Percentiles rank a stretch among this genome's conserved stretches.
phyloP scores from a whole-genome alignment of 2,329 filamentous ascomycete species.

The Fusarium falciforme region DNA sequence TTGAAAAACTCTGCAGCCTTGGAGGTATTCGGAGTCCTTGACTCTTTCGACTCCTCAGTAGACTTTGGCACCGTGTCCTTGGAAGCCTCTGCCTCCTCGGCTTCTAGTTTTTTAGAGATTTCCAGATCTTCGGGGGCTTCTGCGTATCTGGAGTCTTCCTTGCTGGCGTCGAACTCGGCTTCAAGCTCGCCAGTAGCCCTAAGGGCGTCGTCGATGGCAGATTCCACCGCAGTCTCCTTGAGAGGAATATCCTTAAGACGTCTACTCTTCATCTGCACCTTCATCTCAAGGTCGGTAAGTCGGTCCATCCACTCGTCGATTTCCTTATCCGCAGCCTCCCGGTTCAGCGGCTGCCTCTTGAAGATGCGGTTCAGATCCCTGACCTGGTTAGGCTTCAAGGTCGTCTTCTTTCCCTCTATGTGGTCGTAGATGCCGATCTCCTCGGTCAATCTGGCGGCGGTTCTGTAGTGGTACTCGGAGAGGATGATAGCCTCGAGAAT shows the following conservation, averaged over 20 bases:
- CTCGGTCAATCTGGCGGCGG: constrained; percentile 80
- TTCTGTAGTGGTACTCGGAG: constrained; percentile 78
- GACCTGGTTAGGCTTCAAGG: constrained; percentile 40
- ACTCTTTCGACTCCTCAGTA: neutral
- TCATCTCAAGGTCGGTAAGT: neutral
- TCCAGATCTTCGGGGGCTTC: neutral
- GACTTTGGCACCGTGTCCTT: neutral
- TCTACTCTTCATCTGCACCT: neutral
- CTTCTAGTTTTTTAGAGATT: too few relatives aligned
- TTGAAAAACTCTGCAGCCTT: neutral
- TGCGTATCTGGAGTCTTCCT: neutral
- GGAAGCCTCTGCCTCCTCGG: neutral
- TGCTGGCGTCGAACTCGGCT: neutral
- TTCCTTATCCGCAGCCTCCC: neutral
- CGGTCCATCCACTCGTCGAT: neutral
- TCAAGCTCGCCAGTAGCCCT: neutral
- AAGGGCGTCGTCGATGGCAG: neutral
- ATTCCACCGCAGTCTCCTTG: neutral
- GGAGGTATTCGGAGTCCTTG: neutral
- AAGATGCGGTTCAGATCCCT: neutral
- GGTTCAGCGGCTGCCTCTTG: neutral
- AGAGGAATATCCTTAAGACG: neutral
- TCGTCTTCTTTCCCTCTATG: constrained; percentile 49
- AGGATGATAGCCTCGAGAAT: constrained; percentile 73
- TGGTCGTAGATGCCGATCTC: constrained; percentile 49